These are phyloP conservation scores for Raphanus hybrid DNA, from an alignment of 441 rosid genomes.

Conservation along the genomic window DNA sequence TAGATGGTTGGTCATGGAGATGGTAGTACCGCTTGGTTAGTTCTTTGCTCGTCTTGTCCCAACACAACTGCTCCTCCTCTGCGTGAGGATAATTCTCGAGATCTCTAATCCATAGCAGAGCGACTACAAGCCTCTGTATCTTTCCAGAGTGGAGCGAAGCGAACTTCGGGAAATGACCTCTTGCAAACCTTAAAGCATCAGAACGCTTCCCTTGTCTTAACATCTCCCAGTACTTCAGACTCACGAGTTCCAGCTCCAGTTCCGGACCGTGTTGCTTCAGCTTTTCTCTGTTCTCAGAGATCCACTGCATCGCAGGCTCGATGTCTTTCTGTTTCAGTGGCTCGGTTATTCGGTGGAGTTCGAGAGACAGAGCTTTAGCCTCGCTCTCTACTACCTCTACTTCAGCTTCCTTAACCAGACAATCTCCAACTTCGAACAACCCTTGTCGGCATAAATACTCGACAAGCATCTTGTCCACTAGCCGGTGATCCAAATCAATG, in stretches of 20 bases:
- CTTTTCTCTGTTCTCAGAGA: background rate
- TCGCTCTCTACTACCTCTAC: background rate
- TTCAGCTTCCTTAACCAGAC: constrained; percentile 61
- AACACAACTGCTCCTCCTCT: constrained; percentile 48
- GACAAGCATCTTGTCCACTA: constrained; percentile 65
- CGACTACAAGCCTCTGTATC: constrained; percentile 52
- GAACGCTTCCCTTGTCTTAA: background rate
- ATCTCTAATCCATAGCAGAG: constrained; percentile 50
- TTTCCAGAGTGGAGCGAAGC: constrained; percentile 19
- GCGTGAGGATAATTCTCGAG: constrained; percentile 55
- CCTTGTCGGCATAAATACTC: constrained; percentile 68
- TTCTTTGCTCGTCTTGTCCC: constrained; percentile 52
- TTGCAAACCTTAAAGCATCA: background rate
- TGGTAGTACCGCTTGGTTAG: constrained; percentile 54
- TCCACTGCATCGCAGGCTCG: background rate
- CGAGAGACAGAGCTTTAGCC: background rate
- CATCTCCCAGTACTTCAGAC: background rate
- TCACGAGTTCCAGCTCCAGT: background rate
- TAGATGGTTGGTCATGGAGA: constrained; percentile 53
- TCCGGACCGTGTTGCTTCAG: background rate
- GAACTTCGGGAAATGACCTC: background rate
- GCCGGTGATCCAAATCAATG: constrained; percentile 56
- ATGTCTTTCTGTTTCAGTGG: background rate
- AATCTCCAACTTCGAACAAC: constrained; percentile 74
- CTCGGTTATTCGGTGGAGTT: background rate